A percentile compares a stretch with the other conserved stretches of the same genome.
Conservation (phyloP, 352 stramenopile genomes). For the Blastocystis hominis region DNA sequence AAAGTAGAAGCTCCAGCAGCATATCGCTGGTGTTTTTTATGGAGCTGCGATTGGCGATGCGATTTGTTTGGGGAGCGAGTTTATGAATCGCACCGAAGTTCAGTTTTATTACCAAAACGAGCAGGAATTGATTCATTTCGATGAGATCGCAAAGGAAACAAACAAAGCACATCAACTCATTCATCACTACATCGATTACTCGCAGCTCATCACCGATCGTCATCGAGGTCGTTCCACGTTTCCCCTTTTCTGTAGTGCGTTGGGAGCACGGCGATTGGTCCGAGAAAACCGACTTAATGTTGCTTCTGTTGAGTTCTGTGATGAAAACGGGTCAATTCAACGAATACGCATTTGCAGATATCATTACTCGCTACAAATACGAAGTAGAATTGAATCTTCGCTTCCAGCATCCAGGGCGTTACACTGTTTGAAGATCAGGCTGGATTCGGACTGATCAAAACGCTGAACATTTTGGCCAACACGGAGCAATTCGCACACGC, state of each 20-base stretch:
- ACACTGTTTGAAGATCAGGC: conserved; percentile 16
- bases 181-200: background rate
- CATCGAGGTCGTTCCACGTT: conserved; percentile 2
- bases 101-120: conserved; percentile 14
- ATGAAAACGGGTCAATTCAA: background rate
- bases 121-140: background rate
- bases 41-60: conserved; percentile 17
- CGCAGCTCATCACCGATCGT: background rate
- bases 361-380: conserved; percentile 50
- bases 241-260: background rate
- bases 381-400: background rate
- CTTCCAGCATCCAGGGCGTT: background rate
- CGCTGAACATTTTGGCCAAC: conserved; percentile 42
- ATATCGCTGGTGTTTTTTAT: conserved; percentile 1
- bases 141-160: background rate
- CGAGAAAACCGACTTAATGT: conserved; percentile 31
- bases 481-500: background rate
- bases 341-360: conserved; percentile 41
- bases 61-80: conserved; percentile 36
- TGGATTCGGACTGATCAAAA: conserved; percentile 40
- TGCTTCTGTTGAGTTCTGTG: conserved; percentile 9
- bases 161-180: background rate
- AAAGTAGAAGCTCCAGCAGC: background rate
- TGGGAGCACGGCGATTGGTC: conserved; percentile 29
- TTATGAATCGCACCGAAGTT: conserved; percentile 19